Evolutionary conservation across 2,329 filamentous ascomycete species (phyloP), one percentile per base, ranked within the genome.

Genomic region (Fusarium continuum): DNA sequence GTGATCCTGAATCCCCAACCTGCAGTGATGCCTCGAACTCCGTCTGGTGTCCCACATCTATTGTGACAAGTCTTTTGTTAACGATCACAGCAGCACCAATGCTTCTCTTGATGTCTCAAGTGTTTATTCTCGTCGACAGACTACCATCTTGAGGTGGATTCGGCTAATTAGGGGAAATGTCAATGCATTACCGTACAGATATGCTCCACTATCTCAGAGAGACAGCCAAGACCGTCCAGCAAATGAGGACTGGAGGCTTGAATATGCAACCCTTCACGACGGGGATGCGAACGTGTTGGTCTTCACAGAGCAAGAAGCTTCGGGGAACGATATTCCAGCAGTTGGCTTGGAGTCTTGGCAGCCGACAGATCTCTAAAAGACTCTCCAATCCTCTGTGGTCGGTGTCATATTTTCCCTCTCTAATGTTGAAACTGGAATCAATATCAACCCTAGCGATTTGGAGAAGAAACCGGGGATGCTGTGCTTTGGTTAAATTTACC

Each of bases 371-470:
- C 46, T 47, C 51, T 56, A 52, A 55, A 49, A 23, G 28, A 49
- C n/a, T 65, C 48, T 55, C 57, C 45, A 64, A 66, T 32, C 34
- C 35, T n/a, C 28, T 23, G n/a, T 43, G 31, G 29, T 25, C 48
- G 61, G 50, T 48, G 52, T 49, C 55, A n/a, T n/a, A n/a, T 61
- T 47, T 53, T 56, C 44, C 39, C 44, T 40, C n/a, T n/a, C n/a
- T n/a, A n/a, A n/a, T 40, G 35, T 52, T 26, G 31, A 57, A 58
- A 35, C 41, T 49, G 52, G 50, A 47, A 36, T 46, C 51, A 36
- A 20, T 38, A 36, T 65, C 53, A 68, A 61, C 67, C 67, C 47
- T 67, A 57, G 46, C 28, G 35, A 65, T 54, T 70, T 69, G 60
- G 57, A 67, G 67, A 67, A 56, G 54, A 54, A 45, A 52, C 38